These are phyloP conservation scores for Penicillium sp. DNA, from an alignment of 2,329 filamentous ascomycete genomes.

Conservation along the genomic window DNA sequence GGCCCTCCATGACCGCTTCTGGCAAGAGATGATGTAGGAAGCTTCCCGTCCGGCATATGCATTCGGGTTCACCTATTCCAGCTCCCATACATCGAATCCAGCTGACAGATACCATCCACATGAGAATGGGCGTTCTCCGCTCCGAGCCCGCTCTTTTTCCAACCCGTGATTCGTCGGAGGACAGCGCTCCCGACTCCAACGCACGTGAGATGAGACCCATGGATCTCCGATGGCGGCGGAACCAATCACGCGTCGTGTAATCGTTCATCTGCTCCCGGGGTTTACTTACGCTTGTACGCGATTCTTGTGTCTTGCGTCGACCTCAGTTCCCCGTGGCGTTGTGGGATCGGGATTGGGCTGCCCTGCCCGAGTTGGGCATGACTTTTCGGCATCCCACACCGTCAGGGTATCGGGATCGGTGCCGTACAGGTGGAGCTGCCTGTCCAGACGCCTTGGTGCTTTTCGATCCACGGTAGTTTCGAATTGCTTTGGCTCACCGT, in stretches of 20 bases:
- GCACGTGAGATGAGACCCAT: conserved; percentile 17
- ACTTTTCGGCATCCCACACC: background rate
- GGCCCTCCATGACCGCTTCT: background rate
- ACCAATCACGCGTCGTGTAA: conserved; percentile 12
- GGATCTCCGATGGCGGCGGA: background rate
- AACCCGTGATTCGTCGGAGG: conserved; percentile 21
- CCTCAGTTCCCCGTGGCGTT: no score
- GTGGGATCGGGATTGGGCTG: conserved; percentile 4
- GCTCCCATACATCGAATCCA: background rate
- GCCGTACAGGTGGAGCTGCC: background rate
- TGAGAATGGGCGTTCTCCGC: background rate
- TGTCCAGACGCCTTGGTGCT: background rate
- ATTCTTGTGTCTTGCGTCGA: no score
- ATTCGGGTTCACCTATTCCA: background rate
- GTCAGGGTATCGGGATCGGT: background rate
- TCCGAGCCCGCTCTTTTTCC: background rate
- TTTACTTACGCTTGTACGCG: no score
- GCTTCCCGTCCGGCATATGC: background rate
- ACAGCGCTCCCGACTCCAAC: conserved; percentile 18
- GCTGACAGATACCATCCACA: background rate
- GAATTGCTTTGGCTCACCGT: background rate
- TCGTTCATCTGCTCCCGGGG: background rate
- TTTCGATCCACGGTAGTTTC: background rate
- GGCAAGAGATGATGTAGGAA: background rate
- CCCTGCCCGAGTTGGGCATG: conserved; percentile 1